These are phyloP conservation scores for Trichoderma brevicompactum DNA, from an alignment of 2,329 filamentous ascomycete species.

Conservation along the genomic window DNA sequence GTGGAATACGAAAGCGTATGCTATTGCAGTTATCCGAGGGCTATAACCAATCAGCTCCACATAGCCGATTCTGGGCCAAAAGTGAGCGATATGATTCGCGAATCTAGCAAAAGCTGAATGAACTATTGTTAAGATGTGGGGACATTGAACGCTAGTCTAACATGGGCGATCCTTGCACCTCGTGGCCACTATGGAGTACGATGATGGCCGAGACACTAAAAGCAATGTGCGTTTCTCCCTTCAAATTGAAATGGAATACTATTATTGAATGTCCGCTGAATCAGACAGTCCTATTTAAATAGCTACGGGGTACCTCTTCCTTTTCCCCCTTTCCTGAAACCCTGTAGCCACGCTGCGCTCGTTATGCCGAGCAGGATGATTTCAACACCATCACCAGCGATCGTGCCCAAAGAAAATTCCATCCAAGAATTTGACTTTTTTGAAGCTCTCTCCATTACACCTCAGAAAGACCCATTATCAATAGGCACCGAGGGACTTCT, in stretches of 20 bases:
- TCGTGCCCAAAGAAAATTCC: conserved; percentile 6
- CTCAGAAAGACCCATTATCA: conserved; percentile 19
- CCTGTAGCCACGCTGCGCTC: not conserved
- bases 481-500: not conserved
- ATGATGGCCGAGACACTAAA: conserved; percentile 4
- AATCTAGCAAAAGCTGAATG: conserved; percentile 19
- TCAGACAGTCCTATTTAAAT: conserved; percentile 7
- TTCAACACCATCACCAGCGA: not conserved
- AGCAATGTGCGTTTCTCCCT: not conserved
- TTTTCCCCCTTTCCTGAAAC: not conserved
- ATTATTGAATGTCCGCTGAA: not conserved
- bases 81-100: not conserved
- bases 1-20: conserved; percentile 1
- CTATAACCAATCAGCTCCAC: conserved; percentile 10
- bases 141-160: not conserved
- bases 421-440: conserved; percentile 21
- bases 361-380: conserved; percentile 6
- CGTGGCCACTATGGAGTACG: conserved; percentile 13
- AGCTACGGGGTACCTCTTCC: not conserved
- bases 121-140: conserved; percentile 16
- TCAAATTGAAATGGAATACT: not conserved
- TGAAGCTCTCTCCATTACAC: conserved; percentile 20
- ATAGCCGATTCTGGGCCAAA: not conserved
- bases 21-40: conserved; percentile 5
- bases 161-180: conserved; percentile 19